Conservation (phyloP, 2,329 filamentous ascomycete genomes). For the Alternaria arbusti region DNA sequence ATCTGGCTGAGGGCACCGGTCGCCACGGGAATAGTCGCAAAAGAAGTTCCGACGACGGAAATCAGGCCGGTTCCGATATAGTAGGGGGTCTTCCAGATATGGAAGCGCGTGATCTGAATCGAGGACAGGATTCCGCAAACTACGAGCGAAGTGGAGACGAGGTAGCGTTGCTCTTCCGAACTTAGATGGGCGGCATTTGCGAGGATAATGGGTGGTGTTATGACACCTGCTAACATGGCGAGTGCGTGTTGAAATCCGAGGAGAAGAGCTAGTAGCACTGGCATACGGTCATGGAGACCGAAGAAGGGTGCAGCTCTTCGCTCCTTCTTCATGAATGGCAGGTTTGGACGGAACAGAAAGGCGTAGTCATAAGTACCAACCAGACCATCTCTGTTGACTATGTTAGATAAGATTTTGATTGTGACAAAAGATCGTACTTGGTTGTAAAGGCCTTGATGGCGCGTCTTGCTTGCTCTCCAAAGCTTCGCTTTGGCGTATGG, state of each 20-base stretch:
- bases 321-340: constrained; percentile 78
- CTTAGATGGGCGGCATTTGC: constrained; percentile 69
- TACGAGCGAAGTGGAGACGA: constrained; percentile 79
- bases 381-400: constrained; percentile 67
- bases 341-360: constrained; percentile 80
- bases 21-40: constrained; percentile 76
- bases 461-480: constrained; percentile 50
- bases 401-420: background rate
- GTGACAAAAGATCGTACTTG: constrained; percentile 43
- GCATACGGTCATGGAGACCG: constrained; percentile 80
- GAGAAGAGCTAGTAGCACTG: constrained; percentile 73
- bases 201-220: constrained; percentile 80
- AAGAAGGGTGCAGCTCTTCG: constrained; percentile 76
- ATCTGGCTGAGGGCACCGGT: constrained; percentile 76
- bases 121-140: constrained; percentile 77
- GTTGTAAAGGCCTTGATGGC: constrained; percentile 57
- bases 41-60: constrained; percentile 80
- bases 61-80: constrained; percentile 72
- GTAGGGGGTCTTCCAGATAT: constrained; percentile 73
- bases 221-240: constrained; percentile 72
- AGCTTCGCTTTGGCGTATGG: constrained; percentile 48
- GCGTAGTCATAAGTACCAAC: constrained; percentile 89
- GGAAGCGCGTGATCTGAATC: constrained; percentile 77
- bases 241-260: constrained; percentile 81
- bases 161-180: constrained; percentile 70